phyloP scores from a whole-genome alignment of 1,284 basidiomycete species.

The Rhodotorula sp. region DNA sequence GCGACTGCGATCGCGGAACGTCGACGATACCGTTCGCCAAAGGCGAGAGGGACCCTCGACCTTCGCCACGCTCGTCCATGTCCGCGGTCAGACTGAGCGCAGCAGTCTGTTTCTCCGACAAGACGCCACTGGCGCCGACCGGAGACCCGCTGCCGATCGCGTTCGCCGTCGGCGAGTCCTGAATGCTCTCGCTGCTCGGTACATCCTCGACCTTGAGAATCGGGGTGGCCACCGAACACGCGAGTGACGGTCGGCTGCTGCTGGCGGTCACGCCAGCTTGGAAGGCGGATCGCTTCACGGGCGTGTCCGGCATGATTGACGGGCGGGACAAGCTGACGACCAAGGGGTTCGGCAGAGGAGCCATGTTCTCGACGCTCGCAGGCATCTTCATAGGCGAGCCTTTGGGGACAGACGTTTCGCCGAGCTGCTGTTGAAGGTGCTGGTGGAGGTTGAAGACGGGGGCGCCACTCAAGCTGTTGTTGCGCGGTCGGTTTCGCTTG shows the following conservation, averaged over 20 bases:
- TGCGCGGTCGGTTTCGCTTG: constrained; percentile 43
- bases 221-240: constrained; percentile 2
- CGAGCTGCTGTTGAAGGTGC: constrained; percentile 32
- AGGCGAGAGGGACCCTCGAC: constrained; percentile 15
- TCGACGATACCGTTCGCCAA: constrained; percentile 9
- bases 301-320: constrained; percentile 52
- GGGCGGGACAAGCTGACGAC: constrained; percentile 19
- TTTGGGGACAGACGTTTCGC: not conserved
- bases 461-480: constrained; percentile 24
- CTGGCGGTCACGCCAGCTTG: not conserved
- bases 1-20: constrained; percentile 13
- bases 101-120: constrained; percentile 14
- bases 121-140: constrained; percentile 13
- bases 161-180: constrained; percentile 8
- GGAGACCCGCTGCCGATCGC: constrained; percentile 25
- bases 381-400: constrained; percentile 17
- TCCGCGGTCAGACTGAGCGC: constrained; percentile 8
- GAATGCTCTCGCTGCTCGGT: not conserved
- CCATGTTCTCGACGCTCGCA: not conserved
- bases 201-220: not conserved
- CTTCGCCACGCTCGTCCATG: not conserved
- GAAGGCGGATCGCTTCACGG: constrained; percentile 42
- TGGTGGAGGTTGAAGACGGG: constrained; percentile 34
- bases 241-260: not conserved
- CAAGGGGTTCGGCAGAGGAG: constrained; percentile 16